Evolutionary conservation across 768 basidiomycete species (phyloP).

Genomic region (Russula sp.): DNA sequence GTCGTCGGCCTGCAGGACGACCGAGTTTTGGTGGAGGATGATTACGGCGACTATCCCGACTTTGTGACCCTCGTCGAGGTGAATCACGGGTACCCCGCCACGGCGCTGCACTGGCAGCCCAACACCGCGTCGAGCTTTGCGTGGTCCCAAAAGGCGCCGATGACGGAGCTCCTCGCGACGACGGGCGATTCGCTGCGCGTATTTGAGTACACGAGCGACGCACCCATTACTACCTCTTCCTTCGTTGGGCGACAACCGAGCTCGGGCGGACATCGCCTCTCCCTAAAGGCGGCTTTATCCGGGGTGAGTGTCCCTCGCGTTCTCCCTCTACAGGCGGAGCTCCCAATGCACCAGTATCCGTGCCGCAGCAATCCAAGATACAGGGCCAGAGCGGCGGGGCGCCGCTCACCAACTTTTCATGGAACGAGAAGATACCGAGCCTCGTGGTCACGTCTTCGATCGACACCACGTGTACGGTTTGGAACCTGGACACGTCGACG

Average conservation of each 20-base stretch:
- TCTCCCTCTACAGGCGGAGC: conserved; percentile 7
- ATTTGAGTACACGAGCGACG: conserved; percentile 81
- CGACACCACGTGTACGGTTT: conserved; percentile 97
- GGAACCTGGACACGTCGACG: conserved; percentile 92
- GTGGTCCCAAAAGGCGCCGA: conserved; percentile 61
- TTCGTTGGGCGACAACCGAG: conserved; percentile 65
- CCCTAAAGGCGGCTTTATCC: conserved; percentile 69
- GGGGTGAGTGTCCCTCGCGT: conserved; percentile 48
- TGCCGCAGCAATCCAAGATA: conserved; percentile 73
- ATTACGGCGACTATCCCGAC: conserved; percentile 76
- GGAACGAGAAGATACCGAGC: conserved; percentile 89
- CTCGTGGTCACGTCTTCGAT: conserved; percentile 96
- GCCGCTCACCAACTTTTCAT: conserved; percentile 93
- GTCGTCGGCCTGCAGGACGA: conserved; percentile 78
- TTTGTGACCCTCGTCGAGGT: conserved; percentile 82
- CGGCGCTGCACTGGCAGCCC: conserved; percentile 91
- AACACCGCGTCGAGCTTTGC: conserved; percentile 50
- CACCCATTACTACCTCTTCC: conserved; percentile 43
- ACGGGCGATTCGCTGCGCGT: conserved; percentile 90
- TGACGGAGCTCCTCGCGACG: conserved; percentile 82
- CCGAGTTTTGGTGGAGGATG: conserved; percentile 79
- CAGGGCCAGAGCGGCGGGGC: conserved; percentile 78
- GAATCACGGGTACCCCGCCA: conserved; percentile 88
- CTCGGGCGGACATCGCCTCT: conserved; percentile 53
- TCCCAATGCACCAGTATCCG: not conserved